phyloP scores from a whole-genome alignment of 257 asterid genomes.

The Jacaranda mimosifolia region DNA sequence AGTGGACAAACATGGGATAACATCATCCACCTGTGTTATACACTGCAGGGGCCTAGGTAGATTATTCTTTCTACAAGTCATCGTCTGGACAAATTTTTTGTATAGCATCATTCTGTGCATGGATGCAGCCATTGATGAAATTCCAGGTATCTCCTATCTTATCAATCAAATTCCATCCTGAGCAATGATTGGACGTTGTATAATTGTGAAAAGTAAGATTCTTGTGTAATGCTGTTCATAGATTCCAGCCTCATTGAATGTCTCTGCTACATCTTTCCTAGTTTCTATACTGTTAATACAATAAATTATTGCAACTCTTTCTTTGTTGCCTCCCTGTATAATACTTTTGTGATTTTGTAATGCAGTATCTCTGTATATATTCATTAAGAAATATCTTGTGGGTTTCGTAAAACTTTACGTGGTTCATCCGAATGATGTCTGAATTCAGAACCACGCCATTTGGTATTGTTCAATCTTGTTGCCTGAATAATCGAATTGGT shows the following conservation, averaged over 20 bases:
- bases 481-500: no score
- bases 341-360: background rate
- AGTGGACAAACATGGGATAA: conserved; percentile 40
- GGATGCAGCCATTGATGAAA: conserved; percentile 26
- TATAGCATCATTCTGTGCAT: conserved; percentile 34
- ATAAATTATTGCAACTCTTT: conserved; percentile 16
- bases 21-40: background rate
- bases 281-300: conserved; percentile 16
- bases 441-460: background rate
- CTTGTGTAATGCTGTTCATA: conserved; percentile 47
- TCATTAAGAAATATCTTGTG: background rate
- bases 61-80: conserved; percentile 34
- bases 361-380: conserved; percentile 36
- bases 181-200: conserved; percentile 28
- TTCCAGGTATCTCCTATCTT: conserved; percentile 25
- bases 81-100: conserved; percentile 32
- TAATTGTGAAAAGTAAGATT: conserved; percentile 41
- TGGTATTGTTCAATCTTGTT: no score
- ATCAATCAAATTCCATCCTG: conserved; percentile 1
- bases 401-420: background rate
- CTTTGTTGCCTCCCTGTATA: conserved; percentile 5
- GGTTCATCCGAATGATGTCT: background rate
- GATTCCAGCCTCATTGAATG: conserved; percentile 29
- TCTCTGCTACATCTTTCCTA: conserved; percentile 21
- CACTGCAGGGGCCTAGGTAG: background rate